A percentile compares a stretch with the other conserved stretches of the same genome.
These are phyloP conservation scores for Cystobasidium onofrii DNA, from an alignment of 768 basidiomycete species.

Conservation along the genomic window DNA sequence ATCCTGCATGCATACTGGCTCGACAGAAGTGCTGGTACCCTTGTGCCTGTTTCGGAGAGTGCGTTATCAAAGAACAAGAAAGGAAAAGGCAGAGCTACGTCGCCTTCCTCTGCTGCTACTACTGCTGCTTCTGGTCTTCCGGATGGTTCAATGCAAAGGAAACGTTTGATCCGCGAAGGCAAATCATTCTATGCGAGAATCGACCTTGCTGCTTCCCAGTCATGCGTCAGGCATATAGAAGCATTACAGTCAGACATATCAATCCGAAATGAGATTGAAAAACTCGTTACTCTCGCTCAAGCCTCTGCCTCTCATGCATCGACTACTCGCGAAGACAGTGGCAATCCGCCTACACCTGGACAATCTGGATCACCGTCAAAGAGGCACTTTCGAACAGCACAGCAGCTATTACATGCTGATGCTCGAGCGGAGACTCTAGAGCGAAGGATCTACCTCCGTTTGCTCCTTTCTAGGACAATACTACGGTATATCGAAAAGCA, in stretches of 20 bases:
- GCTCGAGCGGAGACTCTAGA: not conserved
- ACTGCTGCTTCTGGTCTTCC: not conserved
- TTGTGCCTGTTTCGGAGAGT: not conserved
- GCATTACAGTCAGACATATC: not conserved
- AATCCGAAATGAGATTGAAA: not conserved
- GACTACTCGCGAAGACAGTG: not conserved
- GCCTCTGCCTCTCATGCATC: not conserved
- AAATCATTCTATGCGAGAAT: slow-evolving; percentile 3
- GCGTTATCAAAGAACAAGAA: not conserved
- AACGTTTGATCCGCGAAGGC: not conserved
- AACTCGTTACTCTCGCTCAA: not conserved
- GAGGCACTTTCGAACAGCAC: not conserved
- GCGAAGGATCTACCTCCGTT: not conserved
- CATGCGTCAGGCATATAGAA: not conserved
- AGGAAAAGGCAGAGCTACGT: not conserved
- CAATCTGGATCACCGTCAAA: not conserved
- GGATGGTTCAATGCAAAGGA: not conserved
- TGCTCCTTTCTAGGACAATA: not conserved
- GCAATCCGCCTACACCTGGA: not conserved
- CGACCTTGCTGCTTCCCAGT: not conserved
- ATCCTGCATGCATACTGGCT: not conserved
- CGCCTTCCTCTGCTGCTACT: not conserved
- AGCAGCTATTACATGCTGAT: not conserved
- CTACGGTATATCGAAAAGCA: not conserved
- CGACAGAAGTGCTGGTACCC: not conserved